Evolutionary conservation across 2,329 filamentous ascomycete species (phyloP), one percentile per base, ranked within the genome.

Genomic region (Colletotrichum zoysiae): DNA sequence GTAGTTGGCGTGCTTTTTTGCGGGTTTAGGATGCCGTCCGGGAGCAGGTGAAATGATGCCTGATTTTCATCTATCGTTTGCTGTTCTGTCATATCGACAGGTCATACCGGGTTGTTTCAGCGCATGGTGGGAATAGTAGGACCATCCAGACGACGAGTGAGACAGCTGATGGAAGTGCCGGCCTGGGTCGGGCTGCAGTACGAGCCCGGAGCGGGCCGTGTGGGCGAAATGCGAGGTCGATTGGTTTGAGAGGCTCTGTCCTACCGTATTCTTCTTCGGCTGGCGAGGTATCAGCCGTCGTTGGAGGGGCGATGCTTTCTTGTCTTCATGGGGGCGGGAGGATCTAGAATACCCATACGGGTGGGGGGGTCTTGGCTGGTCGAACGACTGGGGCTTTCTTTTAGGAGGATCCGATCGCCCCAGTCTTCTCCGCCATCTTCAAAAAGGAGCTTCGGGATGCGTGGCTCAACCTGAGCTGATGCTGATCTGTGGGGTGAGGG

Each of bases 11-110:
- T 23, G 33, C 26, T 26, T 8, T 33, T 42, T 23, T 23, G 33
- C 20, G 60, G 23, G n/a, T 26, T 51, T 63, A 14, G 46, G 20
- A 53, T 38, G 60, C n/a, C n/a, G 11, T 20, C 16, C 3, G n/a
- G 35, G n/a, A 40, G 30, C 14, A 63, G 40, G 35, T 6, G 30
- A 26, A n/a, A 16, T 12, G 9, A 20, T n/a, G 20, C 6, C 30
- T 20, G 30, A 33, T 48, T 57, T 30, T 30, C 50, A 26, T 51
- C 51, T 18, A 40, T 35, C n/a, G 40, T 26, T 63, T 42, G 40
- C 20, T 46, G 7, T n/a, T 56, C 26, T 56, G 42, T 63, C 58
- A 67, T 67, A 63, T 67, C 50, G 65, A 67, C 57, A 40, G 30
- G 65, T 67, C 48, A 67, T 23, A 56, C 50, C 23, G 18, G n/a